These are phyloP conservation scores for Pichia sp. DNA, from an alignment of 1,139 yeast species.

Conservation along the genomic window DNA sequence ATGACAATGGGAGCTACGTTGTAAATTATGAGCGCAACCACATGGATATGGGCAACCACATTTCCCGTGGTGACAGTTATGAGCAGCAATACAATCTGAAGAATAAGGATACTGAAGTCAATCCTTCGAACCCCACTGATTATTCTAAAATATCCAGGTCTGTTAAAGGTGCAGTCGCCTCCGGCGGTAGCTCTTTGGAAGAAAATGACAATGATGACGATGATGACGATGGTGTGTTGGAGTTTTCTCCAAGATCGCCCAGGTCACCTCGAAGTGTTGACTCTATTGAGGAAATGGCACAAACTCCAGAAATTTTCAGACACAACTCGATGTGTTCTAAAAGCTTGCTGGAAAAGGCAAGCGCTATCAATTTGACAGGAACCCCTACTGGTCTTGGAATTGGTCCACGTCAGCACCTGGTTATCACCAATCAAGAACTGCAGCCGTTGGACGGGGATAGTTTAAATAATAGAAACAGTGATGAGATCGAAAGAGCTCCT, in stretches of 20 bases:
- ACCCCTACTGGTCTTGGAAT: conserved; percentile 10
- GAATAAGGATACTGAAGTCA: too few species aligned
- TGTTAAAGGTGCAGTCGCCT: not conserved
- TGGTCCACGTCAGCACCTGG: conserved; percentile 6
- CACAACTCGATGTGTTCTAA: conserved; percentile 9
- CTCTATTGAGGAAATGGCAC: not conserved
- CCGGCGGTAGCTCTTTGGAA: not conserved
- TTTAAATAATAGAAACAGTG: conserved; percentile 2
- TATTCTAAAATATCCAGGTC: too few species aligned
- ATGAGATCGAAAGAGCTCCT: conserved; percentile 1
- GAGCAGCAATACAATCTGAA: too few species aligned
- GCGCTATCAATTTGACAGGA: not conserved
- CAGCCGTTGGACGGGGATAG: not conserved
- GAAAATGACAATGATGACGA: conserved; percentile 1
- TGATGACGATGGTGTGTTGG: conserved; percentile 10
- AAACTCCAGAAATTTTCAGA: conserved; percentile 11
- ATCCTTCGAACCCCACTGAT: too few species aligned
- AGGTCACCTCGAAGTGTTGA: not conserved
- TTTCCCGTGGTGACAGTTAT: not conserved
- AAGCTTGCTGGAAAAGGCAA: not conserved
- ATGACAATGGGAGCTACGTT: not conserved
- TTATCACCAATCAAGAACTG: conserved; percentile 7
- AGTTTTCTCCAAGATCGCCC: conserved; percentile 15
- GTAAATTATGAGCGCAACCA: not conserved
- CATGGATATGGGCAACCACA: not conserved